Conservation (phyloP, 495 filamentous ascomycete genomes). For the Collariella sp. region DNA sequence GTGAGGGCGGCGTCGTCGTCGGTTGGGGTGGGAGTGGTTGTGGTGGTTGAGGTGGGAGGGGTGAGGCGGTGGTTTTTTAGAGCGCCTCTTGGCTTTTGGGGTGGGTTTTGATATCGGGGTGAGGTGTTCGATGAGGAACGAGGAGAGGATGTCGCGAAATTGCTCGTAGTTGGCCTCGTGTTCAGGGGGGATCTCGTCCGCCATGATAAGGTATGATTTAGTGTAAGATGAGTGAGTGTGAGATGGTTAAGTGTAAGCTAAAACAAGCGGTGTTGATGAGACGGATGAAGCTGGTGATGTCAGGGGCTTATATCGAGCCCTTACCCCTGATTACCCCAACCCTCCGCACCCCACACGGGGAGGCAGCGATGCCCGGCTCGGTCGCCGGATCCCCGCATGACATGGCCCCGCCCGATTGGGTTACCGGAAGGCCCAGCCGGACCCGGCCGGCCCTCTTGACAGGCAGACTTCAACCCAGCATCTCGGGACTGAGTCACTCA, state of each 20-base stretch:
- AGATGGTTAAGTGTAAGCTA: not conserved
- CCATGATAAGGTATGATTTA: not conserved
- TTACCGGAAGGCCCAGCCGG: not conserved
- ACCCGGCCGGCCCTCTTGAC: no score
- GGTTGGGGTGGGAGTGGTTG: conserved; percentile 12
- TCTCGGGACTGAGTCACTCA: conserved; percentile 1
- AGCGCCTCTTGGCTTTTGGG: conserved; percentile 30
- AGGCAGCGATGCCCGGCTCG: not conserved
- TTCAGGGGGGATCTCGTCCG: conserved; percentile 18
- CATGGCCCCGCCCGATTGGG: not conserved
- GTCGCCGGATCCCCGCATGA: not conserved
- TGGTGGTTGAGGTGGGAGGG: conserved; percentile 7
- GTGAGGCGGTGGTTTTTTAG: conserved; percentile 26
- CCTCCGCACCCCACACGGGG: not conserved
- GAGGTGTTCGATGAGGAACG: conserved; percentile 42
- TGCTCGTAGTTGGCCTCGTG: conserved; percentile 50
- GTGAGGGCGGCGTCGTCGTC: conserved; percentile 26
- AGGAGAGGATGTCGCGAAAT: conserved; percentile 58
- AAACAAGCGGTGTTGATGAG: not conserved
- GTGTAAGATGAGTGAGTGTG: not conserved
- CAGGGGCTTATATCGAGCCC: not conserved
- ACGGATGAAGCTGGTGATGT: not conserved
- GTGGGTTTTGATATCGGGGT: conserved; percentile 39
- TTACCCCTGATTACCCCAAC: not conserved
- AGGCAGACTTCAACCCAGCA: not conserved